Conservation (phyloP, 129 eudicot genomes). For the Kitagawia praeruptora region DNA sequence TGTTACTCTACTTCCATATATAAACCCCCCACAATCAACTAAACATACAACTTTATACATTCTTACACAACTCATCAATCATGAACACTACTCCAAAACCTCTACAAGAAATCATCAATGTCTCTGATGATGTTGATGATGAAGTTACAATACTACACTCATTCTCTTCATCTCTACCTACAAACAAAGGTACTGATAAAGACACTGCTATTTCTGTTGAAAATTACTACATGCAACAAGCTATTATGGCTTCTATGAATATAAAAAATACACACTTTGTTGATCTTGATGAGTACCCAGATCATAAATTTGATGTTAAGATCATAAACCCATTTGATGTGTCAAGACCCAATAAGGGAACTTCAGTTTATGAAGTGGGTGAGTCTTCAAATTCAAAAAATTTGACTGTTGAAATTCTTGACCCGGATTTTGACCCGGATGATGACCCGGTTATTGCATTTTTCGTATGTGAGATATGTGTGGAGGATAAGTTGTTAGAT, state of each 20-base stretch:
- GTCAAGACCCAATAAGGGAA: background rate
- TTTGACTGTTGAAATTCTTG: background rate
- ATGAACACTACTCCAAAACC: background rate
- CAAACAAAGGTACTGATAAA: background rate
- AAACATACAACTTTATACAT: too few species aligned
- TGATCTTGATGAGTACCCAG: slow-evolving; percentile 5
- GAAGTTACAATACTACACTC: background rate
- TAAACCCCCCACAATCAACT: background rate
- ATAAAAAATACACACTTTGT: background rate
- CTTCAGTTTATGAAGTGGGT: background rate
- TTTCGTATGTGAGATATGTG: slow-evolving; percentile 3
- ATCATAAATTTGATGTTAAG: background rate
- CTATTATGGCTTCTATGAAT: background rate
- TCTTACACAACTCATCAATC: background rate
- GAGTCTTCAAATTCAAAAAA: background rate
- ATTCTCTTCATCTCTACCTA: background rate
- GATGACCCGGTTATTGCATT: background rate
- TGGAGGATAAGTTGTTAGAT: background rate
- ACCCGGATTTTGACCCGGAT: background rate
- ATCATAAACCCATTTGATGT: background rate
- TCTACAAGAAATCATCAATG: background rate
- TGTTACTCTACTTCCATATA: background rate
- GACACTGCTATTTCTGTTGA: background rate
- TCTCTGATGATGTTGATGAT: background rate
- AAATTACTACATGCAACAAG: background rate